Evolutionary conservation across 345 rosid genomes (phyloP).

Genomic region (Leavenworthia alabamica): DNA sequence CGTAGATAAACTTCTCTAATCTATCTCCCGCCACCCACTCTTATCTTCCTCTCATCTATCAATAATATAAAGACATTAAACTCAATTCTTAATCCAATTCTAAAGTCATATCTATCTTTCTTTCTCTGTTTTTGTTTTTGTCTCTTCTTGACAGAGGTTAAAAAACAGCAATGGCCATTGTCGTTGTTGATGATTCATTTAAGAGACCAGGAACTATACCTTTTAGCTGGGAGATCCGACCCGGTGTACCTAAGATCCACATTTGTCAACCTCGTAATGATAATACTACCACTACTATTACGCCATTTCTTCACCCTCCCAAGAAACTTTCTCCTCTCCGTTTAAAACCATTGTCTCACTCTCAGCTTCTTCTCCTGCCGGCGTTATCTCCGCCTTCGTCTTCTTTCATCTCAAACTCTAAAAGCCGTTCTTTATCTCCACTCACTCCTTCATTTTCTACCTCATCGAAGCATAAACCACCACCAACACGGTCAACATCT

Average conservation of each 20-base stretch:
- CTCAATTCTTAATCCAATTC: slow-evolving; percentile 1
- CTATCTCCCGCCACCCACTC: slow-evolving; percentile 37
- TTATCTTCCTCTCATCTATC: slow-evolving; percentile 31
- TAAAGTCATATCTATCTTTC: background rate
- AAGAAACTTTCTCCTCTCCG: slow-evolving; percentile 33
- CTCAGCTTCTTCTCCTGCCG: slow-evolving; percentile 26
- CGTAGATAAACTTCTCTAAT: slow-evolving; percentile 27
- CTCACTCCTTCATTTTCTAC: slow-evolving; percentile 20
- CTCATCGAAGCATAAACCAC: slow-evolving; percentile 53
- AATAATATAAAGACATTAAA: slow-evolving; percentile 23
- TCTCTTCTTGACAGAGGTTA: background rate
- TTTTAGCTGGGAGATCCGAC: slow-evolving; percentile 96
- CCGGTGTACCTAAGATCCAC: slow-evolving; percentile 72
- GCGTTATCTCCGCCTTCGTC: slow-evolving; percentile 27
- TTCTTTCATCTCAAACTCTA: slow-evolving; percentile 25
- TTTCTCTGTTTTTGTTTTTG: background rate
- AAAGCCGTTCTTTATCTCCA: slow-evolving; percentile 27
- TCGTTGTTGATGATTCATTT: slow-evolving; percentile 56
- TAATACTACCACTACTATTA: background rate
- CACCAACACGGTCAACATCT: slow-evolving; percentile 47
- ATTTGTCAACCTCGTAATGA: slow-evolving; percentile 1
- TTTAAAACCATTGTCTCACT: slow-evolving; percentile 28
- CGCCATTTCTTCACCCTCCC: slow-evolving; percentile 18
- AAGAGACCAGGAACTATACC: slow-evolving; percentile 72
- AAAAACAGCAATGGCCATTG: slow-evolving; percentile 12